A percentile compares a stretch with the other conserved stretches of the same genome.
phyloP scores from a whole-genome alignment of 2,329 filamentous ascomycete species.

The Penicillium sp. region DNA sequence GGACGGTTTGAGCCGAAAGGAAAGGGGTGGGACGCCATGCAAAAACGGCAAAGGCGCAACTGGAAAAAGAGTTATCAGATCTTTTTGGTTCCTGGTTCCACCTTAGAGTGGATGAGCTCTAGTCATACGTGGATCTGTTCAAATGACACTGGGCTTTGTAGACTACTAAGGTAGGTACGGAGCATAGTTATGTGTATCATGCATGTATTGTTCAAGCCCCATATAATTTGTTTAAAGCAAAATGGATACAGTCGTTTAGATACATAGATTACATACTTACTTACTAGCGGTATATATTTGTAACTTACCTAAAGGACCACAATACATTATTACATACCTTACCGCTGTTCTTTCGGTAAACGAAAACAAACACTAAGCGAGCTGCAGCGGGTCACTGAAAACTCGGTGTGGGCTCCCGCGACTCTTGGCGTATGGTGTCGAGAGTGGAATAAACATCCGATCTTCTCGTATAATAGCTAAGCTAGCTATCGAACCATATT shows the following conservation, averaged over 20 bases:
- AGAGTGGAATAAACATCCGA: not conserved
- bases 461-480: not conserved
- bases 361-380: not conserved
- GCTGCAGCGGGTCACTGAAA: not conserved
- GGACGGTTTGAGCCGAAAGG: not conserved
- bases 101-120: not conserved
- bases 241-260: not conserved
- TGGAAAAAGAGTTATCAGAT: constrained; percentile 6
- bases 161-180: not conserved
- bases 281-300: not conserved
- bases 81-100: constrained; percentile 1
- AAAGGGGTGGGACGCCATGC: not conserved
- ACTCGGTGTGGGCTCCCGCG: not conserved
- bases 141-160: not conserved
- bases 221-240: not conserved
- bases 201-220: not conserved
- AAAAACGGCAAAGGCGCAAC: not conserved
- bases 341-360: not conserved
- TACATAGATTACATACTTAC: not conserved
- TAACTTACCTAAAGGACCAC: not conserved
- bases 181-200: not conserved
- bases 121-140: not conserved
- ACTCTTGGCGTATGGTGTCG: not conserved
- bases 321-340: not conserved
- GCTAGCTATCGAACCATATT: not conserved